Evolutionary conservation across 169 alveolate species (phyloP).

Genomic region (Eimeria acervulina): DNA sequence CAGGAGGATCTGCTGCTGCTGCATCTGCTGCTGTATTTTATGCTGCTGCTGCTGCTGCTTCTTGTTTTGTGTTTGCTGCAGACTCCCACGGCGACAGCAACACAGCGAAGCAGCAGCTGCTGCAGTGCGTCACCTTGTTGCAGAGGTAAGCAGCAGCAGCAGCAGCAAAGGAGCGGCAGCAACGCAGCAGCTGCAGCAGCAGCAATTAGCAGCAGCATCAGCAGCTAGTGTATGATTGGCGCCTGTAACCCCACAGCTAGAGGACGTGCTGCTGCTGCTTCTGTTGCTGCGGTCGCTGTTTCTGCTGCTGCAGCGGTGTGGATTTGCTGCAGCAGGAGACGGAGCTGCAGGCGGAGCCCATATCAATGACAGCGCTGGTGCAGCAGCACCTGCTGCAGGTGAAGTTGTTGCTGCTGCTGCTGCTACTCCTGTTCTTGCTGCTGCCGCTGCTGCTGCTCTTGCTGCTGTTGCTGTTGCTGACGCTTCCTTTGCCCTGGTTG

Average conservation of each 20-base stretch:
- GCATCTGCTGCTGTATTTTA: background rate
- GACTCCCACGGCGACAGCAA: background rate
- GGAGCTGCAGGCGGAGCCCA: slow-evolving; percentile 2
- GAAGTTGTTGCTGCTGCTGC: slow-evolving; percentile 6
- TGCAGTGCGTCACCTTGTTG: slow-evolving; percentile 29
- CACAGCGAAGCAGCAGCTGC: slow-evolving; percentile 58
- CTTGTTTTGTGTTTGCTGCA: background rate
- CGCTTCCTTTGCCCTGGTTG: too few species aligned
- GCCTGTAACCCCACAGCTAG: background rate
- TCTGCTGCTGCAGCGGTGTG: slow-evolving; percentile 35
- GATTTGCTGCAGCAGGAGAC: background rate
- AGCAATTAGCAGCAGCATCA: background rate
- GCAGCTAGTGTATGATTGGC: background rate
- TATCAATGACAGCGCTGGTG: background rate
- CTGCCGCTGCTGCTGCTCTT: slow-evolving; percentile 1
- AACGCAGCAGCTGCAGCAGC: slow-evolving; percentile 16
- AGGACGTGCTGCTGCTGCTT: background rate
- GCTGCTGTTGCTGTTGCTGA: background rate
- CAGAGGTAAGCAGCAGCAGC: slow-evolving; percentile 71
- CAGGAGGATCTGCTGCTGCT: background rate
- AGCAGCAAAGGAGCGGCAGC: slow-evolving; percentile 33
- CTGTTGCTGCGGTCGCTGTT: background rate
- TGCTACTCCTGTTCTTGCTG: slow-evolving; percentile 41
- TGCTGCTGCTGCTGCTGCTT: slow-evolving; percentile 1
- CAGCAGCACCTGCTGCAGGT: slow-evolving; percentile 11